These are phyloP conservation scores for Thecaphora thlaspeos DNA, from an alignment of 1,284 basidiomycete species.

Conservation along the genomic window DNA sequence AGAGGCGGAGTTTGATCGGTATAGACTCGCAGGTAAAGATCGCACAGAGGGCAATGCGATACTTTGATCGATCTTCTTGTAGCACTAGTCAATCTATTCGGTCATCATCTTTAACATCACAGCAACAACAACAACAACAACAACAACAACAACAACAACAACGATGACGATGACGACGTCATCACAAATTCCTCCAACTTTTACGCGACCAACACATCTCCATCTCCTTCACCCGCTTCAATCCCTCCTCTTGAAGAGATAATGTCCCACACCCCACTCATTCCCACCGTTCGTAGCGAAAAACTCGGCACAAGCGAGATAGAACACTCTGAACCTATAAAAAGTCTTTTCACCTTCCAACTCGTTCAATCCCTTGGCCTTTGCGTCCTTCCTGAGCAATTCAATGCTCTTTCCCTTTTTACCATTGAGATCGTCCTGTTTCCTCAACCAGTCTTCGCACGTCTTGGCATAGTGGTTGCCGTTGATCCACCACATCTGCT, in stretches of 20 bases:
- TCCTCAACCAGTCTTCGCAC: constrained; percentile 69
- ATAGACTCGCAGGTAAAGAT: no score
- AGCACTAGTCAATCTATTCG: no score
- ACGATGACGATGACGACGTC: no score
- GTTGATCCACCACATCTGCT: constrained; percentile 62
- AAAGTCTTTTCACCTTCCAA: constrained; percentile 68
- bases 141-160: no score
- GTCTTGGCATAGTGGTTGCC: constrained; percentile 70
- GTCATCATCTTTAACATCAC: no score
- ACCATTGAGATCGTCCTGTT: constrained; percentile 67
- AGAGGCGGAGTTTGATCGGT: no score
- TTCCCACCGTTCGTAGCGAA: constrained; percentile 70
- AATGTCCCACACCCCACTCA: constrained; percentile 67
- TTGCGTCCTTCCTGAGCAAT: constrained; percentile 28
- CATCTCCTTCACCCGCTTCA: no score
- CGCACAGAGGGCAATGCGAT: no score
- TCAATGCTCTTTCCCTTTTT: constrained; percentile 52
- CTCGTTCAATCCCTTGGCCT: constrained; percentile 39
- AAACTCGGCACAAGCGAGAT: constrained; percentile 73
- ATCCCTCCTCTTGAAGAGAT: constrained; percentile 60
- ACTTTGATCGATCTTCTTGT: no score
- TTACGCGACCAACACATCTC: no score
- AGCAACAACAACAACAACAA: no score
- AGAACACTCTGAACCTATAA: constrained; percentile 72
- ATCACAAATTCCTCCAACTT: no score